Base-by-base conservation (phyloP, 768 basidiomycete genomes). In the Kwoniella sp. region DNA sequence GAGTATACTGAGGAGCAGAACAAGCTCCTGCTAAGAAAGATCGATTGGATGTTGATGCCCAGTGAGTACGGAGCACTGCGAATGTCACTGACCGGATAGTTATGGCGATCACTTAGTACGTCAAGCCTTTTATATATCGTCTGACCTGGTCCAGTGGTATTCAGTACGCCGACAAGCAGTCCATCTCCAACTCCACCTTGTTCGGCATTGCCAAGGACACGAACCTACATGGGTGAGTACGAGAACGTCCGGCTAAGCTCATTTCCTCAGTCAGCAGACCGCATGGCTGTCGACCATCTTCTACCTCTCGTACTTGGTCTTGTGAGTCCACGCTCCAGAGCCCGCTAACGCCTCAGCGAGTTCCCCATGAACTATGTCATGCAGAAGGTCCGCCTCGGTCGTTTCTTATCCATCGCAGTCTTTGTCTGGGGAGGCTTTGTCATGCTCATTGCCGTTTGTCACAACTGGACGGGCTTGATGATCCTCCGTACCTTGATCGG, bases 171-270 rank as follows among this genome's bases (percentile, higher is more conserved):
- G 59, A 60, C n/a, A 60, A 60, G 45, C 40, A 41, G 44, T 55
- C 59, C 9, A 25, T 58, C 12, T 53, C 57, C 0, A 42, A 38
- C 6, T 50, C 50, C 17, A 46, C 53, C 19, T 46, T 58, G 25
- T 58, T 58, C 22, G 57, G 57, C 15, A 25, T 58, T 3, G 53
- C 44, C 38, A 53, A 17, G 17, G 57, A 59, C 20, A 59, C 57
- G 2, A 19, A 49, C 3, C 27, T 59, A 5, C 40, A 40, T 3
- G 52, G 37, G 47, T 48, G 9, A 28, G 47, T 39, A 1, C 23
- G n/a, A n/a, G n/a, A n/a, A n/a, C n/a, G n/a, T n/a, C n/a, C n/a
- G n/a, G n/a, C n/a, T n/a, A n/a, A n/a, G n/a, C n/a, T n/a, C n/a
- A n/a, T n/a, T n/a, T n/a, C n/a, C n/a, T n/a, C n/a, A n/a, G n/a